These are phyloP conservation scores for Pseudopyrenochaeta lycopersici DNA, from an alignment of 2,329 filamentous ascomycete genomes.

Conservation along the genomic window DNA sequence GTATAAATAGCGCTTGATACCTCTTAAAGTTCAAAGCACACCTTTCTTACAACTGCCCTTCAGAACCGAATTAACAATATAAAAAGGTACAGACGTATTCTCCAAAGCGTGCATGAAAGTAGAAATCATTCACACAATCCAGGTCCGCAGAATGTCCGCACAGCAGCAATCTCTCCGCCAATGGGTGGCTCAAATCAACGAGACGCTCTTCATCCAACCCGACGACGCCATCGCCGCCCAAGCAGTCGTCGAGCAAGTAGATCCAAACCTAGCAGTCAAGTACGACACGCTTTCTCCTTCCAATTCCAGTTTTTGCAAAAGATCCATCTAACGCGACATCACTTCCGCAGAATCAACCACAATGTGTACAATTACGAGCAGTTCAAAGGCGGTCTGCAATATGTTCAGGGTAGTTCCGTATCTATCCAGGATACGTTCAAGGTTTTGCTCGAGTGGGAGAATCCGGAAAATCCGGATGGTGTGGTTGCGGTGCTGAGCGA, in stretches of 20 bases:
- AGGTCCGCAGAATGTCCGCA: slow-evolving; percentile 5
- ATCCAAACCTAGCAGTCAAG: neutral
- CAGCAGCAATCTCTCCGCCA: slow-evolving; percentile 9
- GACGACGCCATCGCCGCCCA: neutral
- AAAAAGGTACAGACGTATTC: no score
- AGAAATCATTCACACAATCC: neutral
- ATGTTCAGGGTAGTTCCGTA: neutral
- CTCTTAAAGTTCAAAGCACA: no score
- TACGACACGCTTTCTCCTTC: no score
- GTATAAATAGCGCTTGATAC: no score
- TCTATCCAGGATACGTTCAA: neutral
- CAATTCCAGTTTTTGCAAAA: no score
- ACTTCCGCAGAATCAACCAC: slow-evolving; percentile 9
- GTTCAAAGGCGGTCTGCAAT: slow-evolving; percentile 2
- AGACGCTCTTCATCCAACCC: slow-evolving; percentile 9
- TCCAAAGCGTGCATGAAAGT: no score
- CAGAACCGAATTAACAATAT: no score
- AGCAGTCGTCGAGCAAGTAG: slow-evolving; percentile 2
- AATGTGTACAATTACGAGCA: slow-evolving; percentile 11
- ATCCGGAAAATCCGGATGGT: slow-evolving; percentile 10
- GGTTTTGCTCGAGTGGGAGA: slow-evolving; percentile 9
- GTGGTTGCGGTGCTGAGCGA: slow-evolving; percentile 3
- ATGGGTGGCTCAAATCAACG: slow-evolving; percentile 10
- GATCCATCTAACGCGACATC: no score
- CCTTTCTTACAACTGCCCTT: no score